Evolutionary conservation across 2,329 filamentous ascomycete species (phyloP).

Genomic region (Ciborinia camelliae): DNA sequence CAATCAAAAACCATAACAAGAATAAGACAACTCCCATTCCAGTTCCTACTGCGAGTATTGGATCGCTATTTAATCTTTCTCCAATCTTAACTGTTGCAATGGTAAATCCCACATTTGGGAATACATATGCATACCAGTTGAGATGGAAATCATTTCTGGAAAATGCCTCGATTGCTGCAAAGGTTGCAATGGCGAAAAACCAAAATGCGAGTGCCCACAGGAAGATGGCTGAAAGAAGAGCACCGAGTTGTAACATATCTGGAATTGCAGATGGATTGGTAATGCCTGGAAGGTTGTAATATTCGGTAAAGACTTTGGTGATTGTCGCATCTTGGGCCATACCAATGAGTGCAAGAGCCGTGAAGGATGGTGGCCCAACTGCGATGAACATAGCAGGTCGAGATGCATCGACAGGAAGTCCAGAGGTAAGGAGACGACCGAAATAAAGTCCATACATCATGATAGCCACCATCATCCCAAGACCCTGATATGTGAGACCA

Average conservation of each 20-base stretch:
- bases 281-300: conserved; percentile 37
- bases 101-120: conserved; percentile 59
- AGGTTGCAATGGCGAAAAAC: conserved; percentile 49
- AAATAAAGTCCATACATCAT: conserved; percentile 74
- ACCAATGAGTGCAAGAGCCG: conserved; percentile 65
- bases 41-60: conserved; percentile 47
- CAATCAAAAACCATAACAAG: conserved; percentile 34
- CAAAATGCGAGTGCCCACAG: conserved; percentile 62
- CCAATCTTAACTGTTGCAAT: conserved; percentile 55
- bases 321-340: conserved; percentile 54
- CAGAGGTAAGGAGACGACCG: conserved; percentile 58
- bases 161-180: conserved; percentile 38
- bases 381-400: conserved; percentile 71
- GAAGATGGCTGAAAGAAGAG: conserved; percentile 50
- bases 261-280: conserved; percentile 40
- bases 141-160: conserved; percentile 54
- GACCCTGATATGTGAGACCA: conserved; percentile 65
- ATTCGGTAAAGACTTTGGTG: conserved; percentile 28
- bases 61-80: conserved; percentile 45
- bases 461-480: conserved; percentile 65
- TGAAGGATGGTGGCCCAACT: conserved; percentile 72
- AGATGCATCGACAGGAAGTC: conserved; percentile 61
- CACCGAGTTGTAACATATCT: conserved; percentile 38
- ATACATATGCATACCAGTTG: conserved; percentile 63
- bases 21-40: conserved; percentile 49